Conservation (phyloP, 176 grass and related monocot species). For the Secale cereale region DNA sequence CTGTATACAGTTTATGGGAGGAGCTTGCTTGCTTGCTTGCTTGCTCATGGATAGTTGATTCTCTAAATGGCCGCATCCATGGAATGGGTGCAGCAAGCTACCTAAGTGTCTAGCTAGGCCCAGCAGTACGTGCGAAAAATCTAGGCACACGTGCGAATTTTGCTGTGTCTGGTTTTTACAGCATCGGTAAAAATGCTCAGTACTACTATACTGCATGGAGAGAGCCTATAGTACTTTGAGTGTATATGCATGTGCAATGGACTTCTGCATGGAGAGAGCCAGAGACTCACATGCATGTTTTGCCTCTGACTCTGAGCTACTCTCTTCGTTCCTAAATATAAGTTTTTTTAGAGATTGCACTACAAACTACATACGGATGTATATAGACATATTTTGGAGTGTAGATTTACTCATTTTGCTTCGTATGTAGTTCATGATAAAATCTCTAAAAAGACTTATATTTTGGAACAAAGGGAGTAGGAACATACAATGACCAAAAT, state of each 20-base stretch:
- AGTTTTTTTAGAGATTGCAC: too few relatives aligned
- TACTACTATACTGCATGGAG: too few relatives aligned
- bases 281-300: not conserved
- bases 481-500: not conserved
- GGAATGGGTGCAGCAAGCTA: not conserved
- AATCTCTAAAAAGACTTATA: too few relatives aligned
- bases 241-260: not conserved
- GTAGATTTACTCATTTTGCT: too few relatives aligned
- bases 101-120: not conserved
- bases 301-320: not conserved
- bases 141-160: not conserved
- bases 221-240: too few relatives aligned
- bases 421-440: too few relatives aligned
- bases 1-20: not conserved
- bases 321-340: too few relatives aligned
- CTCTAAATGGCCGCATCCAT: not conserved
- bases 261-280: not conserved
- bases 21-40: not conserved
- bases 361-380: too few relatives aligned
- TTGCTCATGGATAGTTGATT: not conserved
- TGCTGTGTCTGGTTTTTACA: not conserved
- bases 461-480: too few relatives aligned
- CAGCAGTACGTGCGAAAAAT: not conserved
- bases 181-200: not conserved
- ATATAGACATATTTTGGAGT: too few relatives aligned